A percentile compares a stretch with the other conserved stretches of the same genome.
Evolutionary conservation across 371 early-diverging fungal genomes (phyloP).

Genomic region (Massospora cicadina): DNA sequence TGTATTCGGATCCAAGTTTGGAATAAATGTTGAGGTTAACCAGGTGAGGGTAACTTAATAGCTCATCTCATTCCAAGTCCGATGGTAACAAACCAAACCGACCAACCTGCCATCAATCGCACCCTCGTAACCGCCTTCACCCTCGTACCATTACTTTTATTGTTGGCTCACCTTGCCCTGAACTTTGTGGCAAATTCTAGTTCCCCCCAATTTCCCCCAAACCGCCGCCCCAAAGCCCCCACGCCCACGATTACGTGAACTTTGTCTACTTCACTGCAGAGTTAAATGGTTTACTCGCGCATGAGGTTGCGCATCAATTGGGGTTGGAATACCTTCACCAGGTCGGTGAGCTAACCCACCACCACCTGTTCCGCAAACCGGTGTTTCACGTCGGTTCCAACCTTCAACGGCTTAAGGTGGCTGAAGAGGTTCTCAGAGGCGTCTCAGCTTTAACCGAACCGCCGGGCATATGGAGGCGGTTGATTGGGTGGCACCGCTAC

Average conservation of each 20-base stretch:
- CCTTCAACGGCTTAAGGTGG: not conserved
- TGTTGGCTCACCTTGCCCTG: too few species aligned
- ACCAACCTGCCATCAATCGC: too few species aligned
- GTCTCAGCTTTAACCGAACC: constrained; percentile 7
- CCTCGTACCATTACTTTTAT: too few species aligned
- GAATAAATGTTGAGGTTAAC: too few species aligned
- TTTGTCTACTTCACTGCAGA: not conserved
- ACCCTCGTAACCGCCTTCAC: too few species aligned
- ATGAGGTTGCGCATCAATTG: not conserved
- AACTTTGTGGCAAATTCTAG: too few species aligned
- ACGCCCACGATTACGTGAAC: not conserved
- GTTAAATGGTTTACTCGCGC: not conserved
- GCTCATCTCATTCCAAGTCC: too few species aligned
- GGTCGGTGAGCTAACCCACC: constrained; percentile 6
- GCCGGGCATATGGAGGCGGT: not conserved
- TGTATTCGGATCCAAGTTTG: too few species aligned
- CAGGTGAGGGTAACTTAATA: too few species aligned
- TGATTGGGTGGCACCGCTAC: constrained; percentile 7
- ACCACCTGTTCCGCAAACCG: constrained; percentile 1
- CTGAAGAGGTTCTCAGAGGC: not conserved
- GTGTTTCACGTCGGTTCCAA: not conserved
- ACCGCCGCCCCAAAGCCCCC: not conserved
- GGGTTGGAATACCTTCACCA: not conserved
- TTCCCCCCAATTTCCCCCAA: not conserved
- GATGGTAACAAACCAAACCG: too few species aligned